Base-by-base conservation (phyloP, 805 yeast genomes). In the Lachancea quebecensis region DNA sequence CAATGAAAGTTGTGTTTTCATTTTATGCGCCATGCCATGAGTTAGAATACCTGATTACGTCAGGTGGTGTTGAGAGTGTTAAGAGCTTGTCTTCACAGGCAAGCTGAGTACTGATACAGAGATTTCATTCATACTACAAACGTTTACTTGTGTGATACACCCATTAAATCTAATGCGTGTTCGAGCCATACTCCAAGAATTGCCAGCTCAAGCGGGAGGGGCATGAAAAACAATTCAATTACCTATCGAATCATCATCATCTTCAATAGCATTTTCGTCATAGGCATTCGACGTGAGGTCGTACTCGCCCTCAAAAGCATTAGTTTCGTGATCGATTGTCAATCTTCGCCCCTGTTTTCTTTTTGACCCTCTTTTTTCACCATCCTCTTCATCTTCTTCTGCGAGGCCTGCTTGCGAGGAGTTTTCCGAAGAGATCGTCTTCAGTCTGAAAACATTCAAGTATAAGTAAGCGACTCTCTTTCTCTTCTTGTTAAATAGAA, bases 391-490 rank as follows among this genome's bases (percentile, higher is more conserved):
- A 28, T 70, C 74, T 40, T 67, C 72, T 47, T 68, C 61, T 1
- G 60, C 69, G 11, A 35, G 38, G 4, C 34, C 36, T 4, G 33
- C 32, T 10, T 14, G 40, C 16, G 42, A 27, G 39, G 66, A 69
- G 41, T 65, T 48, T 52, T 67, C 66, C 39, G 62, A 62, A 33
- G 62, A 60, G 41, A 63, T 50, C 40, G 55, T 58, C 39, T 72
- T 65, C 39, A 71, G 59, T 44, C 71, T 68, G 35, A 70, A 59
- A 44, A 83, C 82, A 45, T 79, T 80, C 50, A 93, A 68, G 55
- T 86, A 85, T 14, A 93, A 62, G 62, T 84, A 91, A 1, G 95
- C 88, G 2, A 93, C 98, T 51, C 98, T 77, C 67, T 91, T 91
- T 67, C 85, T 78, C 58, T 86, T 84, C 66, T 88, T 91, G 68